A percentile compares a stretch with the other conserved stretches of the same genome.
These are phyloP conservation scores for Lentinula sp. DNA, from an alignment of 768 basidiomycete species.

Conservation along the genomic window DNA sequence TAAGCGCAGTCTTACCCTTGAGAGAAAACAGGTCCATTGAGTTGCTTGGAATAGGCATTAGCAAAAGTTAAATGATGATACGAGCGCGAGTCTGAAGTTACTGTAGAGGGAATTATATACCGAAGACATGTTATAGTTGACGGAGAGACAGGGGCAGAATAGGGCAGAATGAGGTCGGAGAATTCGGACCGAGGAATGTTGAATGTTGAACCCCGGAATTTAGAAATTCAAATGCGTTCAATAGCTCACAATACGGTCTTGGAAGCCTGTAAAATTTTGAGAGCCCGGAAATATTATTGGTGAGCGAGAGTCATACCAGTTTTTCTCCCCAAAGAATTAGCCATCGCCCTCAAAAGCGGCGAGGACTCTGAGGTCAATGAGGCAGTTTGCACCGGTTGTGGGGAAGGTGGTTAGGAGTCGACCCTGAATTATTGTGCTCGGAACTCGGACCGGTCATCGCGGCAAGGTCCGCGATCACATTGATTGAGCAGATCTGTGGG, in stretches of 20 bases:
- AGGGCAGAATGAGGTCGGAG: neutral
- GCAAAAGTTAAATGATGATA: slow-evolving; percentile 20
- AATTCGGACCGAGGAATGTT: neutral
- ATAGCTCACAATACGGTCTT: neutral
- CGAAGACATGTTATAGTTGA: too few species aligned
- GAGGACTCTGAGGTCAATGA: neutral
- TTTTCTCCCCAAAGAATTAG: neutral
- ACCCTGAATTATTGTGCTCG: neutral
- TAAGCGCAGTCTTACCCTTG: slow-evolving; percentile 59
- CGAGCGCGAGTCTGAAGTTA: neutral
- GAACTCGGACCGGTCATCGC: neutral
- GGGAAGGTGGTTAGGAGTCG: neutral
- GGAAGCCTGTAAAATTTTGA: neutral
- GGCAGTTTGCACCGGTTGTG: neutral
- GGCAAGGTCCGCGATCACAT: neutral
- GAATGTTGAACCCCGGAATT: neutral
- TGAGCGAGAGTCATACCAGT: neutral
- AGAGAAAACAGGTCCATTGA: slow-evolving; percentile 59
- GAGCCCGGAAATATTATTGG: neutral
- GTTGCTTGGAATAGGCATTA: slow-evolving; percentile 10
- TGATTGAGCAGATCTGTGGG: neutral
- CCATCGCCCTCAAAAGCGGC: neutral
- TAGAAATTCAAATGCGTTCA: neutral
- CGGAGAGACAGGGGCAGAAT: neutral
- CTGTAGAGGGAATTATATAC: neutral